Conservation (phyloP, 1,284 basidiomycete genomes). For the Cutaneotrichosporon sp. region DNA sequence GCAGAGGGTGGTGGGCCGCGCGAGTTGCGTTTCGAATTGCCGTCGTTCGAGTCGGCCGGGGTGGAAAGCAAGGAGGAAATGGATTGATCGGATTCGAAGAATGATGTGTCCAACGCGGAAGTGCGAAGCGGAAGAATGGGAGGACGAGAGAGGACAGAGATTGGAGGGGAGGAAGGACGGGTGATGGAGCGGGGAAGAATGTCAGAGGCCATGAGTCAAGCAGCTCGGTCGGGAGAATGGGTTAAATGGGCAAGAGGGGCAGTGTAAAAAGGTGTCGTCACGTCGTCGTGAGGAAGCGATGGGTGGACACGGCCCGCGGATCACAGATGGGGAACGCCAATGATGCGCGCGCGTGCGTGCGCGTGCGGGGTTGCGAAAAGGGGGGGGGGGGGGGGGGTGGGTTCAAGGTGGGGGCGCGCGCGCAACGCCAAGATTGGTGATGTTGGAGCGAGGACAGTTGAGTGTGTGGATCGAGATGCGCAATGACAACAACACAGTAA, state of each 20-base stretch:
- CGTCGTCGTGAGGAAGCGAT: background rate
- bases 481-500: background rate
- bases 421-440: background rate
- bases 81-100: background rate
- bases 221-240: background rate
- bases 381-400: no score
- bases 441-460: background rate
- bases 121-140: constrained; percentile 11
- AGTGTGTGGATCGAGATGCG: constrained; percentile 3
- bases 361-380: background rate
- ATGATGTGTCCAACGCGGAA: constrained; percentile 3
- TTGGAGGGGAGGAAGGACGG: constrained; percentile 15
- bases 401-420: background rate
- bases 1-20: constrained; percentile 4
- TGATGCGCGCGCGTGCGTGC: background rate
- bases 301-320: background rate
- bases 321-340: background rate
- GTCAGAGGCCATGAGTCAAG: background rate
- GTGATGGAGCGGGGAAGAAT: background rate
- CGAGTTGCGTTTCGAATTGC: background rate
- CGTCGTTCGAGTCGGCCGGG: background rate
- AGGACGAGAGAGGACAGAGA: constrained; percentile 16
- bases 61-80: constrained; percentile 14
- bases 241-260: background rate
- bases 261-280: background rate